Evolutionary conservation across 371 early-diverging fungal species (phyloP), one percentile per base, ranked within the genome.

Genomic region (Saksenaea oblongispora): DNA sequence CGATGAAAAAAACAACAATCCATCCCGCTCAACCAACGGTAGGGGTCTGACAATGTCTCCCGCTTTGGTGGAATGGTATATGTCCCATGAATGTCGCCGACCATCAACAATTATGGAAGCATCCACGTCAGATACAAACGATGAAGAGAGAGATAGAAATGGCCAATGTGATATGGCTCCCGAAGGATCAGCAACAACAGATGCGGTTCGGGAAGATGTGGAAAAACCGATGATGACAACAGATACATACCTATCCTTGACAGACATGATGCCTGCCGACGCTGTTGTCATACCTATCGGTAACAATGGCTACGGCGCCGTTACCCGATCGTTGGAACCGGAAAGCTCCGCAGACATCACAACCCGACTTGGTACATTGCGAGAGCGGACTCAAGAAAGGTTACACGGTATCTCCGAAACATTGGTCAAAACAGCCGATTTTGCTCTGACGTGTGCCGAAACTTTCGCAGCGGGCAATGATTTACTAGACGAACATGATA

Each of bases 1-100:
- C 31, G 26, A 47, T 4, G 34, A 53, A 22, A 61, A 59, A 18
- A 51, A 64, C 31, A 28, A 67, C 11, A 54, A 63, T n/a, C 26
- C 51, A 18, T 47, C 51, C 10, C 22, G n/a, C 18, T 24, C 27
- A 5, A 15, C 17, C 1, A 47, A 63, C 1, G 44, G 7, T 7
- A 31, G 42, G 56, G 59, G 62, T 15, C 56, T 69, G 28, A 70
- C 76, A 0, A 64, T 79, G 58, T 79, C 79, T 14, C 74, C 74
- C 4, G 76, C 71, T 35, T 42, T 79, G 10, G 54, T 79, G 4
- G 56, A 75, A 17, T 72, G 74, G 74, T 79, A 79, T 44, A 65
- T 76, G 17, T 74, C 79, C 22, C 67, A 68, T 7, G 70, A 51
- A 15, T 61, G 27, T 58, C 51, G 59, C 44, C 61, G 37, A 26